phyloP scores from a whole-genome alignment of 768 basidiomycete species.

The Macrolepiota fuliginosa region DNA sequence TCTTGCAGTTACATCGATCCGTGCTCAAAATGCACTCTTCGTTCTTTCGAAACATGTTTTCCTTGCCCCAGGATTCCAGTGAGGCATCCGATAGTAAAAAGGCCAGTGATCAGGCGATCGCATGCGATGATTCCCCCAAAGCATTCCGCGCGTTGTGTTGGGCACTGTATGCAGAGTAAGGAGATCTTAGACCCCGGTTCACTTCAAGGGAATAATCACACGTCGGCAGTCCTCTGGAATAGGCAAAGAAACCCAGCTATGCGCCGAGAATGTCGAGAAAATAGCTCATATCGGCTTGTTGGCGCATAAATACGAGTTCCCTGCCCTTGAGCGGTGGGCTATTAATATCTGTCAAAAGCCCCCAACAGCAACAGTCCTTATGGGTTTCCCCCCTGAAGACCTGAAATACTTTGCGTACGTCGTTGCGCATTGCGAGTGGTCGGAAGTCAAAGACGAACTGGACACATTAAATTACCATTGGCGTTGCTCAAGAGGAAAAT shows the following conservation, averaged over 20 bases:
- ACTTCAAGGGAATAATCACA: neutral
- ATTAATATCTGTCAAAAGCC: neutral
- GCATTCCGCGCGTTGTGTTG: neutral
- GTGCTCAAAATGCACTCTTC: constrained; percentile 30
- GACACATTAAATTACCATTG: neutral
- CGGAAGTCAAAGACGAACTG: neutral
- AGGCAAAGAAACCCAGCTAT: neutral
- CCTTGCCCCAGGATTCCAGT: neutral
- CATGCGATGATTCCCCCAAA: neutral
- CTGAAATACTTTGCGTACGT: constrained; percentile 1
- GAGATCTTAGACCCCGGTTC: too few species aligned
- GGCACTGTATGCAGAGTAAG: constrained; percentile 1
- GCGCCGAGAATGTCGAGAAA: neutral
- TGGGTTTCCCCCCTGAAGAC: neutral
- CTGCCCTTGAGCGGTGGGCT: neutral
- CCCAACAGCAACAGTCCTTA: neutral
- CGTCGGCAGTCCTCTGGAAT: neutral
- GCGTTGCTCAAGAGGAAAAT: neutral
- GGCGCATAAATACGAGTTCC: neutral
- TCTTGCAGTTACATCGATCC: neutral
- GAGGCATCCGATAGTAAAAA: neutral
- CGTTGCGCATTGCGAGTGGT: neutral
- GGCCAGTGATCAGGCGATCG: neutral
- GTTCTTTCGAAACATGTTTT: neutral
- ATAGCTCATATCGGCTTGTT: neutral